Evolutionary conservation across 164 flowering plant species (phyloP).

Genomic region (Protea cynaroides): DNA sequence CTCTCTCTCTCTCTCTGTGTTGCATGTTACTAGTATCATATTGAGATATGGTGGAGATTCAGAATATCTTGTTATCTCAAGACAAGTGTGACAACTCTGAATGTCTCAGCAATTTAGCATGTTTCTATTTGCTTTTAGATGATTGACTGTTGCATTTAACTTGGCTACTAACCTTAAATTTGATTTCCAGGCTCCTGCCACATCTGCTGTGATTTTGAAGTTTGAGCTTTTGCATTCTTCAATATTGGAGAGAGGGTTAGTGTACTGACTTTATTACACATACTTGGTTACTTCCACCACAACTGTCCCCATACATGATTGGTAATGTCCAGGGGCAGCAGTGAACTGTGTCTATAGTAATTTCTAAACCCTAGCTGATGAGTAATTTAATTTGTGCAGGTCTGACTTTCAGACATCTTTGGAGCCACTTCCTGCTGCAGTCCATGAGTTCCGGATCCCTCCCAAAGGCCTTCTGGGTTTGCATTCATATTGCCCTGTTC

Average conservation of each 20-base stretch:
- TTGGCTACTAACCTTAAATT: conserved; percentile 13
- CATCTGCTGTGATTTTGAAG: conserved; percentile 75
- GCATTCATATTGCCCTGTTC: conserved; percentile 95
- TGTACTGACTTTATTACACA: conserved; percentile 1
- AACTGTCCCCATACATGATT: neutral
- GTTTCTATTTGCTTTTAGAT: neutral
- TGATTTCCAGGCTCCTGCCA: conserved; percentile 51
- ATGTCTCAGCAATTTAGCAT: neutral
- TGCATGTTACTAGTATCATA: neutral
- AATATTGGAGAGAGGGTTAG: conserved; percentile 58
- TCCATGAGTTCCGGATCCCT: conserved; percentile 93
- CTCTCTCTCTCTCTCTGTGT: conserved; percentile 5
- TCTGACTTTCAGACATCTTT: conserved; percentile 46
- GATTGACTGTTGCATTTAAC: conserved; percentile 6
- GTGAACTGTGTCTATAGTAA: neutral
- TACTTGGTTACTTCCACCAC: neutral
- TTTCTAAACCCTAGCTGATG: neutral
- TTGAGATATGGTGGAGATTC: neutral
- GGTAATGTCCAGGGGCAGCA: neutral
- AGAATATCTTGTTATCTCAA: neutral
- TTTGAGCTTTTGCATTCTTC: conserved; percentile 94
- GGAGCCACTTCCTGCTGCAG: conserved; percentile 61
- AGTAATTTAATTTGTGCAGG: conserved; percentile 31
- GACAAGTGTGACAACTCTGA: neutral
- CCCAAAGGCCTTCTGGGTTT: conserved; percentile 91